These are phyloP conservation scores for Solanum piurae DNA, from an alignment of 257 asterid genomes.

Conservation along the genomic window DNA sequence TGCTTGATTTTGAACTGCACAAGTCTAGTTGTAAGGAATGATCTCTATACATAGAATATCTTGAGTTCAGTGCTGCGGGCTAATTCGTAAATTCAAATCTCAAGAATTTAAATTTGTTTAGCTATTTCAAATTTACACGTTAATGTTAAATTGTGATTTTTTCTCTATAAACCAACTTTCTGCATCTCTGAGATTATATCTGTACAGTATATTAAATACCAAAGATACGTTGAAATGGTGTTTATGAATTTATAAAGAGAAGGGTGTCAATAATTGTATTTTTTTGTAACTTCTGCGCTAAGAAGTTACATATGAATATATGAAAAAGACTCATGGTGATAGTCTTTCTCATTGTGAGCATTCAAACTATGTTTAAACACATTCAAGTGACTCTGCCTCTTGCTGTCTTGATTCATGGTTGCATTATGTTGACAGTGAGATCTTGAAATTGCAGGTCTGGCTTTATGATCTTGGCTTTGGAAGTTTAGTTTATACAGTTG, in stretches of 20 bases:
- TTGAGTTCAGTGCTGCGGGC: not conserved
- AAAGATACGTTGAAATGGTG: not conserved
- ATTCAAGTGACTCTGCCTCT: not conserved
- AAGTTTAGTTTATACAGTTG: conserved; percentile 49
- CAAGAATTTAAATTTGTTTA: not conserved
- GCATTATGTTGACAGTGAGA: not conserved
- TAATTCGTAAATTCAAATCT: not conserved
- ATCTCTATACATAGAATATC: not conserved
- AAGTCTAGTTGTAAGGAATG: not conserved
- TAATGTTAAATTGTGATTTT: not conserved
- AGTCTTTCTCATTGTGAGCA: not conserved
- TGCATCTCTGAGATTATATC: not conserved
- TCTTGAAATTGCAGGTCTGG: conserved; percentile 63
- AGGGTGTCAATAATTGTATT: not conserved
- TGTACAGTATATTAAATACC: not conserved
- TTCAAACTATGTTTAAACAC: not conserved
- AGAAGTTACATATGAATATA: not conserved
- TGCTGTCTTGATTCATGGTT: not conserved
- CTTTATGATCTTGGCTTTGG: conserved; percentile 39
- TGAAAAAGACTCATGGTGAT: not conserved
- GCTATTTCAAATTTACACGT: not conserved
- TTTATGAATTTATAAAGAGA: not conserved
- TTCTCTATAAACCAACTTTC: not conserved
- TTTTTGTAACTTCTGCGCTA: not conserved
- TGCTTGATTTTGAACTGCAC: not conserved